A percentile compares a stretch with the other conserved stretches of the same genome.
Evolutionary conservation across 2,329 filamentous ascomycete species (phyloP).

Genomic region (Torrubiella hemipterigena): DNA sequence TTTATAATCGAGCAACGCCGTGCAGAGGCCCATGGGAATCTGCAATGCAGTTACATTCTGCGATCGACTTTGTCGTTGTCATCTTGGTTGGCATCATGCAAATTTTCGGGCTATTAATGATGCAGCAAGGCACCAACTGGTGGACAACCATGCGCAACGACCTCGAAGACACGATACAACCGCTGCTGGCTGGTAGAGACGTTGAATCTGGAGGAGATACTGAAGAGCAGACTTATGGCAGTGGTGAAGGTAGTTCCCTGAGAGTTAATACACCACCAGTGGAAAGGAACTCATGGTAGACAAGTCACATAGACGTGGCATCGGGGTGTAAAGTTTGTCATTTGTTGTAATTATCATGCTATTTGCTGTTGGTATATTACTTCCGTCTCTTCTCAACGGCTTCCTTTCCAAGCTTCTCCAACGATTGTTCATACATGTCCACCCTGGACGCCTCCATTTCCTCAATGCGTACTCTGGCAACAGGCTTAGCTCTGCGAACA

Average conservation of each 20-base stretch:
- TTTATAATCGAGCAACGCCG: constrained; percentile 29
- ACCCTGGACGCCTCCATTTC: constrained; percentile 36
- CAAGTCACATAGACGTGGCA: neutral
- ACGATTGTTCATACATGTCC: constrained; percentile 38
- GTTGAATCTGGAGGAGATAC: too few relatives aligned
- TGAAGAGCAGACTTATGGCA: too few relatives aligned
- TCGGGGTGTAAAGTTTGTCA: neutral
- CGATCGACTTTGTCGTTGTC: constrained; percentile 42
- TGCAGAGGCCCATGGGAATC: constrained; percentile 46
- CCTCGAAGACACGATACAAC: too few relatives aligned
- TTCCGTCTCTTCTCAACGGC: constrained; percentile 26
- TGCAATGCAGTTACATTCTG: constrained; percentile 39
- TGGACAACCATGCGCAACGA: constrained; percentile 17
- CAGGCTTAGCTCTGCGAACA: constrained; percentile 28
- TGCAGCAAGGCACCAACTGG: constrained; percentile 16
- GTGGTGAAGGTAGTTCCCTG: too few relatives aligned
- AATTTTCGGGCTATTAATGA: constrained; percentile 19
- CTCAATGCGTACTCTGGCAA: constrained; percentile 34
- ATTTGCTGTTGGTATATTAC: constrained; percentile 5
- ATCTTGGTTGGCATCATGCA: constrained; percentile 37
- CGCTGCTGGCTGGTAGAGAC: too few relatives aligned
- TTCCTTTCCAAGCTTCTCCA: constrained; percentile 51
- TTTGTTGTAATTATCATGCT: neutral
- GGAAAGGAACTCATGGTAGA: constrained; percentile 5
- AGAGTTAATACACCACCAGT: too few relatives aligned